Percentiles rank a stretch among this genome's conserved stretches.
These are phyloP conservation scores for Allium sativum DNA, from an alignment of 106 monocot genomes.

Conservation along the genomic window DNA sequence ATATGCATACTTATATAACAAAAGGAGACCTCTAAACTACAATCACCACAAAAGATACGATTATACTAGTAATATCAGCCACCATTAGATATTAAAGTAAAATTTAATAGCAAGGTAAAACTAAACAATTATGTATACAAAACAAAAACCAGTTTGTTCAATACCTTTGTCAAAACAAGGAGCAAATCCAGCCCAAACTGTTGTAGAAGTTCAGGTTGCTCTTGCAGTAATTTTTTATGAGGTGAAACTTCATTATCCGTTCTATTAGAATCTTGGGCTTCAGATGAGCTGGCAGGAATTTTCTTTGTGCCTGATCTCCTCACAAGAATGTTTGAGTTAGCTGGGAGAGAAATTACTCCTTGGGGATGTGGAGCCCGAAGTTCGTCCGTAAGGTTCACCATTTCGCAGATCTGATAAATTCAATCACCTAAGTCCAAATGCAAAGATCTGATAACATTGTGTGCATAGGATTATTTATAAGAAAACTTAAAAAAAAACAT, in stretches of 20 bases:
- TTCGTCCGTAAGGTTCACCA: conserved; percentile 92
- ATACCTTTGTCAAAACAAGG: conserved; percentile 82
- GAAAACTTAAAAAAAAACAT: too few species aligned
- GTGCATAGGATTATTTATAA: too few species aligned
- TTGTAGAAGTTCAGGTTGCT: conserved; percentile 89
- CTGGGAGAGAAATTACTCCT: conserved; percentile 83
- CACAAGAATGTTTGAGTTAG: conserved; percentile 44
- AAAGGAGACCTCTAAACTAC: too few species aligned
- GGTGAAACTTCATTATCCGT: conserved; percentile 51
- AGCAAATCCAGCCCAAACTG: conserved; percentile 93
- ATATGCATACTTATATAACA: too few species aligned
- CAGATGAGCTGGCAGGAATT: conserved; percentile 24
- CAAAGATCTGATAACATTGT: too few species aligned
- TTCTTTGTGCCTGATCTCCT: conserved; percentile 55
- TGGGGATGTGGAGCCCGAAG: conserved; percentile 83
- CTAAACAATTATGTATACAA: too few species aligned
- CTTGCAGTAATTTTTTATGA: conserved; percentile 73
- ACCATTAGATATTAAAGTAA: too few species aligned
- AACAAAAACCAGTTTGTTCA: too few species aligned
- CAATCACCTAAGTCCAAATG: too few species aligned
- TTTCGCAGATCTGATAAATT: conserved; percentile 66
- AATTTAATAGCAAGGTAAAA: too few species aligned
- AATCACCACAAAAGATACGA: too few species aligned
- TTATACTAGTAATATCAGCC: too few species aligned
- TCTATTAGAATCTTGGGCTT: conserved; percentile 38